Evolutionary conservation across 306 rosid genomes (phyloP).

Genomic region (Crataegus laevigata): DNA sequence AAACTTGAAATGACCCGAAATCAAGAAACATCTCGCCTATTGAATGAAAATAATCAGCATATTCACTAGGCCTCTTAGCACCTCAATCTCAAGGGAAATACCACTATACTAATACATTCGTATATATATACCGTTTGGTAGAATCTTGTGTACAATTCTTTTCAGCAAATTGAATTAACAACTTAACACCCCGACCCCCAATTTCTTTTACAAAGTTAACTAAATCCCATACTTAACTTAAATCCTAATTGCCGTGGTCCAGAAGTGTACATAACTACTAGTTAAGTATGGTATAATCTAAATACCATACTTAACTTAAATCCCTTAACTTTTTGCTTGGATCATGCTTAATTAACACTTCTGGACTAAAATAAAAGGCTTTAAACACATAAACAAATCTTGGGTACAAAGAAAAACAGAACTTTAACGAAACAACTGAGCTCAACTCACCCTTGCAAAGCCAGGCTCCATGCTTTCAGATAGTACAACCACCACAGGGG

Average conservation of each 20-base stretch:
- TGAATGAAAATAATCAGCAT: neutral
- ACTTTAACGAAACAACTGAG: neutral
- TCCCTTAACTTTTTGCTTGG: neutral
- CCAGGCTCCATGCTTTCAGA: constrained; percentile 93
- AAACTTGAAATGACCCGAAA: neutral
- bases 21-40: neutral
- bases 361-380: neutral
- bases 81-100: neutral
- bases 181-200: neutral
- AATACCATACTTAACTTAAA: neutral
- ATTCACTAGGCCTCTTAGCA: neutral
- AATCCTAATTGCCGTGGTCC: too few species aligned
- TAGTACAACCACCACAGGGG: constrained; percentile 76
- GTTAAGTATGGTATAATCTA: too few species aligned
- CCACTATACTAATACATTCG: neutral
- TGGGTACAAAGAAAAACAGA: neutral
- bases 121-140: neutral
- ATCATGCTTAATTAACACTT: neutral
- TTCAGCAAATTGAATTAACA: neutral
- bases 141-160: neutral
- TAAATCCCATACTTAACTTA: neutral
- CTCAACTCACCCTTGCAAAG: constrained; percentile 52
- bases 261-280: too few species aligned
- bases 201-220: neutral
- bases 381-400: neutral